Base-by-base conservation (phyloP, 176 grass and related monocot genomes). In the Paspalum notatum region DNA sequence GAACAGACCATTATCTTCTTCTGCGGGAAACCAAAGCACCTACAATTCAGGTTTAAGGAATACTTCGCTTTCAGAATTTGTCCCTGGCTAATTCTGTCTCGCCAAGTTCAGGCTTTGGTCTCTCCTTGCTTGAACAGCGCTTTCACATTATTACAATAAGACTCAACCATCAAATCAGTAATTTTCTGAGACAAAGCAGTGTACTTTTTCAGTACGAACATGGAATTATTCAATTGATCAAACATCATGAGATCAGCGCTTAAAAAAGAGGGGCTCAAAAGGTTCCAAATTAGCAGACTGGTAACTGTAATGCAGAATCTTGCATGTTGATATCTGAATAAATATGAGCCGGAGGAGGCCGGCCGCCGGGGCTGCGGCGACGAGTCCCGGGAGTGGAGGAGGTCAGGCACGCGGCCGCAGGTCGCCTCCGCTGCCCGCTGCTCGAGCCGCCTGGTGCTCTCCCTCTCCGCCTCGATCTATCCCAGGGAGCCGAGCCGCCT, bases 41-140 rank as follows among this genome's bases (percentile, higher is more conserved):
- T 64, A 76, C 11, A 84, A 24, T 84, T 85, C 69, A 95, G 88
- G 64, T 91, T 86, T 50, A 92, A 90, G 14, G 82, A 80, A 22
- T 89, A 76, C 52, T 89, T 98, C 77, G 88, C 96, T 72, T 89
- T 98, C 76, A 91, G 84, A 89, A 69, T 95, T 90, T 68, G n/a
- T 91, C 88, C 75, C 84, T 87, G 11, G 90, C 96, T 54, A 88
- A 72, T 84, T 98, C 96, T 4, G 78, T 98, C 78, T 98, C 90
- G 13, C 96, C 92, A 15, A 98, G 96, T 78, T n/a, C n/a, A n/a
- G n/a, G n/a, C n/a, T n/a, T n/a, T n/a, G n/a, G n/a, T 87, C 92
- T 95, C 95, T 47, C 96, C 96, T 38, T 90, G 87, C 85, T 92
- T 93, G 65, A 95, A 93, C 37, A 95, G 75, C 7, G 95, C 92